phyloP scores from a whole-genome alignment of 1,284 basidiomycete species.

The Anthracocystis panici-leucophaei region DNA sequence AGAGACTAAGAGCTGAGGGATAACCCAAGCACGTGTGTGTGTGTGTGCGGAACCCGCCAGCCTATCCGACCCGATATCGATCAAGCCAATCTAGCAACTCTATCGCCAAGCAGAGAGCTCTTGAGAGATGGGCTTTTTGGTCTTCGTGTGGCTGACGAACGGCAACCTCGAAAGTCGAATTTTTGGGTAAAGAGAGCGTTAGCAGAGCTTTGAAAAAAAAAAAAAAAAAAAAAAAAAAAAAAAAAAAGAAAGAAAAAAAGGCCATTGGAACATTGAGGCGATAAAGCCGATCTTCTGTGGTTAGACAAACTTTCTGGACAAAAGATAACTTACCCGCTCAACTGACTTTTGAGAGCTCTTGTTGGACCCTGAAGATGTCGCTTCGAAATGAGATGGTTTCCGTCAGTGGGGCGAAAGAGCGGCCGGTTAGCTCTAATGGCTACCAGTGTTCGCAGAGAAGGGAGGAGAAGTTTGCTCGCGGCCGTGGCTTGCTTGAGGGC shows the following conservation, averaged over 20 bases:
- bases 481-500: no score
- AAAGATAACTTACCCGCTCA: no score
- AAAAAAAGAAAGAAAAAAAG: no score
- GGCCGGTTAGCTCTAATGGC: neutral
- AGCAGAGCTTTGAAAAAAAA: neutral
- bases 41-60: neutral
- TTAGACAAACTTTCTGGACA: no score
- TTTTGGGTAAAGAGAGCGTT: constrained; percentile 19
- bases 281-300: constrained; percentile 18
- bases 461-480: no score
- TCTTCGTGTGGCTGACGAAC: neutral
- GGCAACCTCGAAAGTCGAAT: constrained; percentile 3
- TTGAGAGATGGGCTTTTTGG: neutral
- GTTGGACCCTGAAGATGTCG: constrained; percentile 12
- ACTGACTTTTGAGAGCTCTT: neutral
- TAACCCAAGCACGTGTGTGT: neutral
- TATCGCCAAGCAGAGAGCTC: neutral
- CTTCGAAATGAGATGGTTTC: neutral
- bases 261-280: constrained; percentile 1
- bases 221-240: neutral
- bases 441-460: no score
- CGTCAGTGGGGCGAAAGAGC: neutral
- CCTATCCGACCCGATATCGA: constrained; percentile 12
- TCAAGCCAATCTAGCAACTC: neutral
- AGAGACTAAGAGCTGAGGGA: neutral